Base-by-base conservation (phyloP, 1,284 basidiomycete species). In the Ganoderma sinense region DNA sequence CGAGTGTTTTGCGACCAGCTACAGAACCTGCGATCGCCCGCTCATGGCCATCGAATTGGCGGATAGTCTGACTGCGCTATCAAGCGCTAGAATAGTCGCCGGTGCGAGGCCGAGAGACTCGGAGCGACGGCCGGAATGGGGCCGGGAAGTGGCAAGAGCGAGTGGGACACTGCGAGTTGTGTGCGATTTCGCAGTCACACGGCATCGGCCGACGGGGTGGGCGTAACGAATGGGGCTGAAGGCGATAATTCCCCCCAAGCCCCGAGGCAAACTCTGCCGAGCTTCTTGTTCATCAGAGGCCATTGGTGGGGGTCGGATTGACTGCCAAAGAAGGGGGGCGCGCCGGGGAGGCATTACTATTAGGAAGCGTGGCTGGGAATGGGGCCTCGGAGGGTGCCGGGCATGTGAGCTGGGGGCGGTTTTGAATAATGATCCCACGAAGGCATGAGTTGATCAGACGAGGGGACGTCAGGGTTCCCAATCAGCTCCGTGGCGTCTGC, bases 401-500 rank as follows among this genome's bases (percentile, higher is more conserved):
- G 61, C 66, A 69, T 73, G 69, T 65, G 69, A 67, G 71, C 61
- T 68, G 55, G 48, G 51, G 58, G 43, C 45, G 36, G 64, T 56
- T 67, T 31, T 53, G 36, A 8, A 39, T 39, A 39, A 39, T 39
- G 36, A 41, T 61, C 60, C 62, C 39, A 36, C 53, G 60, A n/a
- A 60, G 51, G 23, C 66, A 67, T 67, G 68, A 67, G 63, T 60
- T 60, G 58, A 73, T 73, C 72, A 71, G 68, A 66, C 55, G 66
- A 70, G 63, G 39, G 65, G 65, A 71, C 60, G 69, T 71, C 67
- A 66, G 56, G 40, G 66, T 71, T 71, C 69, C 63, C 72, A 71
- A 73, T 71, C 70, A 68, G 70, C 72, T 36, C 69, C 69, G 72
- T 71, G 70, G 72, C 70, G 70, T 73, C 66, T 62, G 20, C 43